Evolutionary conservation across 2,329 filamentous ascomycete species (phyloP), one percentile per base, ranked within the genome.

Genomic region (Fonsecaea pugnacius): DNA sequence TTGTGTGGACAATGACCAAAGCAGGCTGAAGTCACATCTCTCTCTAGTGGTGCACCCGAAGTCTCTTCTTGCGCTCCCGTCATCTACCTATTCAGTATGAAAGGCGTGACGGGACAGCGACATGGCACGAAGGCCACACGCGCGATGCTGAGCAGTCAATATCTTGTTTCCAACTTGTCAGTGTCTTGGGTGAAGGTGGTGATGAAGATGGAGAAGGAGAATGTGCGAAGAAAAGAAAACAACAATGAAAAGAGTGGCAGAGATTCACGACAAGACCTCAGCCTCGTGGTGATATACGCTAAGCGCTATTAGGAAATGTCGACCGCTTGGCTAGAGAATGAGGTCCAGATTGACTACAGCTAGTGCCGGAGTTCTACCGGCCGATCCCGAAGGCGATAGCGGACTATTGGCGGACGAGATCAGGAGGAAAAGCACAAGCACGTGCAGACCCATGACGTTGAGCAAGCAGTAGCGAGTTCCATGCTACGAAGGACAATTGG

Each of bases 391-490:
- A 6, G 21, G 18, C 9, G 16, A 18, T 10, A 24, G 43, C 14
- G 43, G 40, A 48, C 43, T 27, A 48, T 48, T 46, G 43, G 43
- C 18, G 21, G 43, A 21, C 51, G 14, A 33, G 27, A 53, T 33
- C 33, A 14, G 0, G 51, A 33, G 24, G 51, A 53, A 53, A 35
- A 14, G 51, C 27, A 5, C n/a, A 30, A 32, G 24, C 55, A 59
- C 18, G 56, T 16, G 40, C 6, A 33, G 12, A 21, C 46, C 27
- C 30, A 58, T 16, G 24, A 32, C 21, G 27, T 36, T 35, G 27
- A 50, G 30, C 55, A 58, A 58, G 8, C 10, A 18, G 16, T 38
- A 14, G 55, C 38, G 38, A 9, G 40, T 30, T 24, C 27, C 38
- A 32, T 4, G 38, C 33, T 21, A 21, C 16, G 14, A 50, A 21